Percentiles rank a stretch among this genome's conserved stretches.
Conservation (phyloP, 2,329 filamentous ascomycete genomes). For the Thielaviopsis musarum region DNA sequence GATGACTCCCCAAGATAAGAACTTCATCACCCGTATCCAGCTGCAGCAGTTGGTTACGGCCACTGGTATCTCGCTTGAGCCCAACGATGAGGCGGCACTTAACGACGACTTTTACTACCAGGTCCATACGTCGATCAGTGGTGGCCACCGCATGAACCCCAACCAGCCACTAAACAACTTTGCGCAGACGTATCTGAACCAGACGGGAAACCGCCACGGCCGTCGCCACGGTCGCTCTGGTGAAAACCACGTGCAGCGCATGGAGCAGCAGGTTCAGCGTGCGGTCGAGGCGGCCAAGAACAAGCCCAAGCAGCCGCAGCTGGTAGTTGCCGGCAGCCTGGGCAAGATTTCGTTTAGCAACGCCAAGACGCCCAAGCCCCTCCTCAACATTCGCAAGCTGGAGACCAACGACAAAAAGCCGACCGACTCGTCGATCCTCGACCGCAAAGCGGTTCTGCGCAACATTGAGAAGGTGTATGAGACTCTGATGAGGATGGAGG, state of each 20-base stretch:
- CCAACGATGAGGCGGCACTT: conserved; percentile 62
- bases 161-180: conserved; percentile 91
- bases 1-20: conserved; percentile 99
- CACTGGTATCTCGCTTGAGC: conserved; percentile 70
- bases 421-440: conserved; percentile 25
- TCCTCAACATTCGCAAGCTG: conserved; percentile 81
- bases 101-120: conserved; percentile 98
- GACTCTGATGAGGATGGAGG: conserved; percentile 83
- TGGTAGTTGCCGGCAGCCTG: conserved; percentile 88
- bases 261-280: conserved; percentile 97
- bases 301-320: conserved; percentile 91
- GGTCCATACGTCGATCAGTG: conserved; percentile 86
- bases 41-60: conserved; percentile 89
- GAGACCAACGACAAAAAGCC: conserved; percentile 36
- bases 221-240: conserved; percentile 65
- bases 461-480: conserved; percentile 83
- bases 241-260: conserved; percentile 95
- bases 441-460: conserved; percentile 66
- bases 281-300: conserved; percentile 95
- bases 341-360: conserved; percentile 99
- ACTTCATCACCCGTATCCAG: conserved; percentile 96
- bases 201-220: conserved; percentile 71
- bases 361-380: conserved; percentile 85
- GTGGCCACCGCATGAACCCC: conserved; percentile 75
- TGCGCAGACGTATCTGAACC: conserved; percentile 92